These are phyloP conservation scores for Pseudomonodictys pantanalensis DNA, from an alignment of 495 filamentous ascomycete species.

Conservation along the genomic window DNA sequence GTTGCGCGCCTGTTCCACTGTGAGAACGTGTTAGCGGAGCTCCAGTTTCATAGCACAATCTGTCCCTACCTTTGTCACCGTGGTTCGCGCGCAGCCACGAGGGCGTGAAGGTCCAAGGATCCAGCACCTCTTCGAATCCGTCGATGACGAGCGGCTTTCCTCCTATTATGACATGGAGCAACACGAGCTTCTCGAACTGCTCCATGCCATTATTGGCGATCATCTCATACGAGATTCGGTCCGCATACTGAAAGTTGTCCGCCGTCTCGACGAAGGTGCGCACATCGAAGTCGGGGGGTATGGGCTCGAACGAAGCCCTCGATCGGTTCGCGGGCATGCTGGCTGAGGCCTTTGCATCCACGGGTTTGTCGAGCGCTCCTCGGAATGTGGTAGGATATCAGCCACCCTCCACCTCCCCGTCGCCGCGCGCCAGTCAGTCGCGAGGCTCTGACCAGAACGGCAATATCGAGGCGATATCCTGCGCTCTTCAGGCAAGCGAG, in stretches of 20 bases:
- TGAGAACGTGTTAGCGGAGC: background rate
- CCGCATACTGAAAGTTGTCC: conserved; percentile 79
- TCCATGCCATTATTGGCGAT: conserved; percentile 68
- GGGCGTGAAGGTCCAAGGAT: conserved; percentile 71
- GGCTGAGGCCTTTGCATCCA: background rate
- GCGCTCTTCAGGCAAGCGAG: background rate
- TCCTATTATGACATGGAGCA: conserved; percentile 72
- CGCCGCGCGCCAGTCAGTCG: background rate
- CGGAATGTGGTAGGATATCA: too few species aligned
- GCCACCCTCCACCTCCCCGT: too few species aligned
- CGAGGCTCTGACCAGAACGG: too few species aligned
- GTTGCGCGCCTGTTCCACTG: conserved; percentile 70
- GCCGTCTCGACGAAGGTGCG: conserved; percentile 66
- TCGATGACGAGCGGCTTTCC: conserved; percentile 87
- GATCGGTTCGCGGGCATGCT: conserved; percentile 68
- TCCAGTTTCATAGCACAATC: background rate
- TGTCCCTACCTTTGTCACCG: conserved; percentile 65
- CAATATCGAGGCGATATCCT: background rate
- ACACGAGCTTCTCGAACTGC: conserved; percentile 75
- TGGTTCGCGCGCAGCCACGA: conserved; percentile 73
- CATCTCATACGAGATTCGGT: conserved; percentile 68
- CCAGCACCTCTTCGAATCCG: conserved; percentile 67
- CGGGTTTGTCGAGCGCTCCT: too few species aligned
- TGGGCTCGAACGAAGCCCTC: conserved; percentile 73
- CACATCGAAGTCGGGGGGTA: conserved; percentile 79